phyloP scores from a whole-genome alignment of 2,329 filamentous ascomycete species.

The Tympanopsis confertula region DNA sequence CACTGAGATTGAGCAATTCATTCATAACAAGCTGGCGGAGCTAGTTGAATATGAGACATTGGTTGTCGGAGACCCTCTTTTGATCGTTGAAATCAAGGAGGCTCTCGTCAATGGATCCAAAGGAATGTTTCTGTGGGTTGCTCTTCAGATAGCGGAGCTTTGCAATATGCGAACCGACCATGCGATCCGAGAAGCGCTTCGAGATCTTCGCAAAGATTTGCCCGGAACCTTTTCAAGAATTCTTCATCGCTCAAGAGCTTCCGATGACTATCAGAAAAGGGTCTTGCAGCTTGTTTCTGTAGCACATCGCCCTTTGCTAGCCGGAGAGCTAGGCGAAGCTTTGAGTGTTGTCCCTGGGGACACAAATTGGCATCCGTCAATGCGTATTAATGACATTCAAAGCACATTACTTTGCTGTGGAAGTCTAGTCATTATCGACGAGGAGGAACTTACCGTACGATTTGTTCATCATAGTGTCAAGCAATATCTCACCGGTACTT shows the following conservation, averaged over 20 bases:
- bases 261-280: conserved; percentile 9
- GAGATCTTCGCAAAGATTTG: conserved; percentile 15
- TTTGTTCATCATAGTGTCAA: conserved; percentile 22
- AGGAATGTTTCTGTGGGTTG: conserved; percentile 26
- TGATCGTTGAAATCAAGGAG: no score
- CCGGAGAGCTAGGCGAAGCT: conserved; percentile 22
- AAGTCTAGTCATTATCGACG: conserved; percentile 19
- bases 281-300: conserved; percentile 18
- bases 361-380: conserved; percentile 9
- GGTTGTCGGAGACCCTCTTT: no score
- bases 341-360: conserved; percentile 21
- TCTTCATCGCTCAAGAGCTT: conserved; percentile 9
- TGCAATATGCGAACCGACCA: conserved; percentile 22
- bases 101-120: conserved; percentile 12
- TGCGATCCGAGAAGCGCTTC: conserved; percentile 17
- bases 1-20: no score
- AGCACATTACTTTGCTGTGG: conserved; percentile 16
- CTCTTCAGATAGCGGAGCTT: conserved; percentile 18
- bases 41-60: no score
- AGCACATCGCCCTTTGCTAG: conserved; percentile 15
- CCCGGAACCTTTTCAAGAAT: conserved; percentile 17
- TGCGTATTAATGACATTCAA: conserved; percentile 12
- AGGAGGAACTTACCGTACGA: conserved; percentile 16
- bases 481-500: conserved; percentile 18
- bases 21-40: no score